Evolutionary conservation across 176 grass and related monocot species (phyloP), one percentile per base, ranked within the genome.

Genomic region (Olyra latifolia): DNA sequence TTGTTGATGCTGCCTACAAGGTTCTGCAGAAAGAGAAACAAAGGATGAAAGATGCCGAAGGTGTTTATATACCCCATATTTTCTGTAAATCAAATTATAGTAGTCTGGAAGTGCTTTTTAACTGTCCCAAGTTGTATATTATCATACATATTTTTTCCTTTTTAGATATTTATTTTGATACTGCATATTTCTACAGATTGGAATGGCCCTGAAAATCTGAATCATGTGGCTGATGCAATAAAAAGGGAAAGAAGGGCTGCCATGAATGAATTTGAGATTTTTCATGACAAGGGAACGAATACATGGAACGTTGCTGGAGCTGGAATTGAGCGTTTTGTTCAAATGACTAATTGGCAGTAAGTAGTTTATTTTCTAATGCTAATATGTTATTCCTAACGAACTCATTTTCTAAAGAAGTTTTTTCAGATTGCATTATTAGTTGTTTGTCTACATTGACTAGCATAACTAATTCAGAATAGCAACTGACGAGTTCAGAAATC

Each of bases 331-430:
- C 87, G 95, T 7, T 98, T 98, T 78, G 95, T 98, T 83, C 95
- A 98, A 59, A 98, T 94, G 95, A 98, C 95, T 76, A 94, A 98
- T 81, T 98, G 95, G 95, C 90, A 94, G 92, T 91, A 80, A 68
- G 88, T 88, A 24, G 41, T 88, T 53, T 79, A 27, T 66, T 40
- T 12, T 38, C 8, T 24, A 44, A 43, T 47, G 4, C 35, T 16
- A 10, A 4, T 1, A 1, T 30, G 25, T 57, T 69, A 44, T 43
- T 10, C 49, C 68, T 28, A 30, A 4, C n/a, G 20, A 67, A 47
- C 15, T 79, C 76, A 54, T 52, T 38, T 32, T 29, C 8, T 38
- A 28, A 43, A n/a, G 4, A 52, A 39, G 4, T 20, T 22, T 63
- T 55, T 42, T 28, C 35, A 69, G 62, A 80, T 7, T 74, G 30